Base-by-base conservation (phyloP, 768 basidiomycete genomes). In the Mycena vitilis region DNA sequence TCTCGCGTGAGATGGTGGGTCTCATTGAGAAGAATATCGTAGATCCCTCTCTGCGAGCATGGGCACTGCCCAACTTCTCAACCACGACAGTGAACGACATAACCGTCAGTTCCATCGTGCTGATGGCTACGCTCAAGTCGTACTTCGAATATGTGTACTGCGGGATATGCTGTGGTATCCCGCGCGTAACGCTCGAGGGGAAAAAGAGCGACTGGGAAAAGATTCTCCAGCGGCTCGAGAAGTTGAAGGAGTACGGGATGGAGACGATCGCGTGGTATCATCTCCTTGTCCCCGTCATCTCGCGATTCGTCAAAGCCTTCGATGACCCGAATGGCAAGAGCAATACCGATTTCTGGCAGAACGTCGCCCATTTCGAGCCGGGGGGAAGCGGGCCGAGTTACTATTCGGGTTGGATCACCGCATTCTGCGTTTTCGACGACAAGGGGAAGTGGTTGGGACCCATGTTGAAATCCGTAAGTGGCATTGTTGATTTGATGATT, bases 41-140 rank as follows among this genome's bases (percentile, higher is more conserved):
- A 0, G 75, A 81, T 61, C 71, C 76, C 5, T 59, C 65, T 0
- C 73, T 86, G 0, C 72, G 77, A 37, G 74, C 79, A 0, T 86
- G 84, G 82, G 75, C 84, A 44, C 72, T 82, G n/a, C 84, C 84
- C 8, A 62, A 77, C 25, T 85, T 86, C 67, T 77, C 80, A 8
- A 86, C 85, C 5, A 86, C 86, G 4, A 84, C 82, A 1, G 15
- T 34, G 4, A 76, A 74, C 42, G 85, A 85, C 58, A 78, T 71
- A 1, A 77, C 77, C 22, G 72, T 80, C 0, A 81, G 76, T 23
- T 79, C 81, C 13, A 78, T 83, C 42, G 74, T 80, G 57, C 78
- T 83, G 76, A 84, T 86, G 82, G 77, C 80, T 5, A 80, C 78
- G 25, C 67, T 83, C 74, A 81, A 84, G 67, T 66, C 76, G 22